These are phyloP conservation scores for Metschnikowia kunwiensis DNA, from an alignment of 805 yeast species.

Conservation along the genomic window DNA sequence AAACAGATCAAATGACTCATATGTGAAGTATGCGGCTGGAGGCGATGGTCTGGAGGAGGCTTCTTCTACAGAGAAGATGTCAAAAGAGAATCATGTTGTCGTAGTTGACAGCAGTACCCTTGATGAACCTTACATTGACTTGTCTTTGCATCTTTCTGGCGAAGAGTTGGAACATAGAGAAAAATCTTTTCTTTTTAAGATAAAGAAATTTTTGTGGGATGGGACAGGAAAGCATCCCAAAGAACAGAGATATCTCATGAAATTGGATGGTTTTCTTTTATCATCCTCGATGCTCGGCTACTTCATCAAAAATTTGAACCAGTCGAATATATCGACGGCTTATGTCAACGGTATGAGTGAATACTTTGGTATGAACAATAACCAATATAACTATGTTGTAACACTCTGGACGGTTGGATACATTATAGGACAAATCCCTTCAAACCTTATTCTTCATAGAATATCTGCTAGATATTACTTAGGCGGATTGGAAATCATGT, in stretches of 20 bases:
- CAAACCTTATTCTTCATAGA: slow-evolving; percentile 32
- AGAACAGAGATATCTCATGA: slow-evolving; percentile 32
- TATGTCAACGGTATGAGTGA: slow-evolving; percentile 20
- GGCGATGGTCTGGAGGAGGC: no score
- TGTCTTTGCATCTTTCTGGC: slow-evolving; percentile 9
- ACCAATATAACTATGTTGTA: slow-evolving; percentile 19
- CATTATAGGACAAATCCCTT: slow-evolving; percentile 18
- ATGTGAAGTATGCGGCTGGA: no score
- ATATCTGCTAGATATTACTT: slow-evolving; percentile 44
- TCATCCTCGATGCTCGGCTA: slow-evolving; percentile 19
- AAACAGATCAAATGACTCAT: no score
- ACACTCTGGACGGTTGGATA: slow-evolving; percentile 19
- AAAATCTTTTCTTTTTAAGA: slow-evolving; percentile 16
- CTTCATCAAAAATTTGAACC: slow-evolving; percentile 20
- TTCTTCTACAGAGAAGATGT: no score
- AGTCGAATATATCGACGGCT: slow-evolving; percentile 19
- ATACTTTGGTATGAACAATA: slow-evolving; percentile 16
- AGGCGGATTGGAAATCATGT: slow-evolving; percentile 42
- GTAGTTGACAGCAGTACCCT: background rate
- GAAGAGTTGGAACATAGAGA: slow-evolving; percentile 18
- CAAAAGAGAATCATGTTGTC: no score
- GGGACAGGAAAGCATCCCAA: slow-evolving; percentile 36
- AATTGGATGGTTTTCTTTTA: slow-evolving; percentile 32
- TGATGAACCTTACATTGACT: slow-evolving; percentile 4
- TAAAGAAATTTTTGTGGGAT: slow-evolving; percentile 34